These are phyloP conservation scores for Hypoxylon sp. DNA, from an alignment of 2,329 filamentous ascomycete genomes.

Conservation along the genomic window DNA sequence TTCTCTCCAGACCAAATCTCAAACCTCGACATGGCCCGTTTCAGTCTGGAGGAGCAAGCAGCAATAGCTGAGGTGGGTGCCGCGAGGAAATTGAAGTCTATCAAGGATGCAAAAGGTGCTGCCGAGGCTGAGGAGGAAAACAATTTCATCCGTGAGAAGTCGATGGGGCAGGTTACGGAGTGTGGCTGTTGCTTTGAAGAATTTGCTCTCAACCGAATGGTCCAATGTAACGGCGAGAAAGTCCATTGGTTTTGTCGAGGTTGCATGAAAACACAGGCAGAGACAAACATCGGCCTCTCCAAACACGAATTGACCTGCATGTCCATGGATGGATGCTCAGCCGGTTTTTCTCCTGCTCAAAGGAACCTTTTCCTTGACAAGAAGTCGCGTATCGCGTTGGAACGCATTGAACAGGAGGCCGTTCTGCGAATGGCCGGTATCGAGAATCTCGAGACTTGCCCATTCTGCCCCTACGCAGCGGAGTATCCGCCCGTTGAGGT, in stretches of 20 bases:
- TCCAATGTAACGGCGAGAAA: slow-evolving; percentile 72
- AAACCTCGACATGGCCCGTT: slow-evolving; percentile 40
- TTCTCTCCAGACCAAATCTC: slow-evolving; percentile 43
- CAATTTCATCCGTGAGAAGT: slow-evolving; percentile 60
- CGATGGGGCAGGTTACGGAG: slow-evolving; percentile 69
- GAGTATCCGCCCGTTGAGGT: slow-evolving; percentile 76
- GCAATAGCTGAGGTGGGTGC: slow-evolving; percentile 58
- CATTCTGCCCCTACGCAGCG: slow-evolving; percentile 85
- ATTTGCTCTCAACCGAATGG: slow-evolving; percentile 74
- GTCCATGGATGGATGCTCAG: slow-evolving; percentile 75
- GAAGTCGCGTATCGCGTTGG: slow-evolving; percentile 71
- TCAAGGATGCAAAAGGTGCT: slow-evolving; percentile 46
- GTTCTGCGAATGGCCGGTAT: slow-evolving; percentile 77
- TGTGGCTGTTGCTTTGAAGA: slow-evolving; percentile 82
- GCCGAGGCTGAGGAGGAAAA: slow-evolving; percentile 51
- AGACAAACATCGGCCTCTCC: slow-evolving; percentile 76
- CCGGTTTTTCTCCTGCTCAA: slow-evolving; percentile 69
- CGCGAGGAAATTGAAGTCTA: slow-evolving; percentile 52
- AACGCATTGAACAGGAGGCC: slow-evolving; percentile 78
- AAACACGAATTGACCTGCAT: slow-evolving; percentile 79
- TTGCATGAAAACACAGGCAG: slow-evolving; percentile 75
- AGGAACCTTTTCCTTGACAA: slow-evolving; percentile 69
- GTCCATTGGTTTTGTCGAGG: slow-evolving; percentile 77
- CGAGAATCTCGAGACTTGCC: slow-evolving; percentile 80
- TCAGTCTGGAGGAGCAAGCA: slow-evolving; percentile 44